A percentile compares a stretch with the other conserved stretches of the same genome.
Evolutionary conservation across 257 asterid species (phyloP).

Genomic region (Ehretia macrophylla): DNA sequence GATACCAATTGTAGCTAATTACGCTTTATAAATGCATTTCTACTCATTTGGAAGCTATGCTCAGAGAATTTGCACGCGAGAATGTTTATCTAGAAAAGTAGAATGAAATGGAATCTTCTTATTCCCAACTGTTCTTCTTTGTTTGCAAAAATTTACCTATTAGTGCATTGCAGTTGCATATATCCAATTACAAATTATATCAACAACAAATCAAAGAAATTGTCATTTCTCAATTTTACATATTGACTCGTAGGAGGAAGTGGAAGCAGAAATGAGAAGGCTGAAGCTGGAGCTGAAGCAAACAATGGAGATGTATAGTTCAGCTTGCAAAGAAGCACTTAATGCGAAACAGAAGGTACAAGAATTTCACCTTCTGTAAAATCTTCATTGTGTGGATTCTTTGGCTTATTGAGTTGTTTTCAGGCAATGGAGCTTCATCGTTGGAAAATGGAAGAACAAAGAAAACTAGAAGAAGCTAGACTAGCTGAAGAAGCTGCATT

Average conservation of each 20-base stretch:
- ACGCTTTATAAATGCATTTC: too few species aligned
- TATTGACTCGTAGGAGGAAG: slow-evolving; percentile 54
- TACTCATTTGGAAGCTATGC: too few species aligned
- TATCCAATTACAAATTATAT: background rate
- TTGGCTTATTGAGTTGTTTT: slow-evolving; percentile 1
- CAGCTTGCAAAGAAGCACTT: slow-evolving; percentile 85
- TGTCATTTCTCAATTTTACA: background rate
- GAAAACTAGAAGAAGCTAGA: slow-evolving; percentile 50
- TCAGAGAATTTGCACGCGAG: background rate
- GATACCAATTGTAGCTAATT: too few species aligned
- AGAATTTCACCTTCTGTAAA: background rate
- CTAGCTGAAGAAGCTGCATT: slow-evolving; percentile 50
- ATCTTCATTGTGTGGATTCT: background rate
- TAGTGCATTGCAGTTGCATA: background rate
- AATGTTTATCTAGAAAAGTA: background rate
- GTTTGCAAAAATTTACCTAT: too few species aligned
- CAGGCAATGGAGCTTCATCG: slow-evolving; percentile 54
- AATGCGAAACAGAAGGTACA: slow-evolving; percentile 49
- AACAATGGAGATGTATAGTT: slow-evolving; percentile 91
- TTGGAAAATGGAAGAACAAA: slow-evolving; percentile 56
- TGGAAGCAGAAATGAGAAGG: slow-evolving; percentile 93
- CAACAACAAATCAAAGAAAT: background rate
- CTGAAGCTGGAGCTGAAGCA: slow-evolving; percentile 86
- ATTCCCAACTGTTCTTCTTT: background rate
- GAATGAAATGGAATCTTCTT: background rate